Conservation (phyloP, 805 yeast genomes). For the Jamesozyma lodderae region DNA sequence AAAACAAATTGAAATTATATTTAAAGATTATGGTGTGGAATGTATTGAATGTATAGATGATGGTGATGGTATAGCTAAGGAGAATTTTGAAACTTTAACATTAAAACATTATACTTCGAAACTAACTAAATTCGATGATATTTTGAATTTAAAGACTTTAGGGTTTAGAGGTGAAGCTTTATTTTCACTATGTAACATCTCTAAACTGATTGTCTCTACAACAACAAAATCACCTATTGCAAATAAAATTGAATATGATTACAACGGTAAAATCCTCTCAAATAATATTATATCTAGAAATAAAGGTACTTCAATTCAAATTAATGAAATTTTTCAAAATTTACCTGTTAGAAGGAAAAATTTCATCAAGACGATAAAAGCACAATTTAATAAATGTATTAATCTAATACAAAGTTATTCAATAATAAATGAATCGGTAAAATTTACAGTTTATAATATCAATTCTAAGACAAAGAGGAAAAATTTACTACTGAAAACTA, state of each 20-base stretch:
- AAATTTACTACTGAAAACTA: constrained; percentile 48
- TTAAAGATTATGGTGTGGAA: constrained; percentile 66
- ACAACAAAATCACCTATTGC: constrained; percentile 53
- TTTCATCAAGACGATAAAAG: constrained; percentile 53
- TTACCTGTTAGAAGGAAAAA: constrained; percentile 81
- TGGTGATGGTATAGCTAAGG: constrained; percentile 51
- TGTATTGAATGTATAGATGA: constrained; percentile 60
- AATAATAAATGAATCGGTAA: constrained; percentile 46
- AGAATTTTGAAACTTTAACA: constrained; percentile 48
- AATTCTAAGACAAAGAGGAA: constrained; percentile 41
- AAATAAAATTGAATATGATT: constrained; percentile 42
- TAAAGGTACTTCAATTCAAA: constrained; percentile 58
- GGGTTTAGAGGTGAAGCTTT: constrained; percentile 83
- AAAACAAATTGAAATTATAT: constrained; percentile 53
- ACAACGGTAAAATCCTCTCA: constrained; percentile 42
- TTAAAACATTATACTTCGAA: constrained; percentile 63
- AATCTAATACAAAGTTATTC: constrained; percentile 58
- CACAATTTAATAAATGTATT: constrained; percentile 67
- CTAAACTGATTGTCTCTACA: constrained; percentile 42
- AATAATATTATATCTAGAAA: constrained; percentile 41
- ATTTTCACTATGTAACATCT: constrained; percentile 55
- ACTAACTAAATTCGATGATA: constrained; percentile 45
- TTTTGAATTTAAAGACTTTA: constrained; percentile 42
- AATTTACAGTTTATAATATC: constrained; percentile 52
- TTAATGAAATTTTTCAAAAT: constrained; percentile 51